A percentile compares a stretch with the other conserved stretches of the same genome.
phyloP scores from a whole-genome alignment of 495 filamentous ascomycete genomes.

The Cercophora newfieldiana region DNA sequence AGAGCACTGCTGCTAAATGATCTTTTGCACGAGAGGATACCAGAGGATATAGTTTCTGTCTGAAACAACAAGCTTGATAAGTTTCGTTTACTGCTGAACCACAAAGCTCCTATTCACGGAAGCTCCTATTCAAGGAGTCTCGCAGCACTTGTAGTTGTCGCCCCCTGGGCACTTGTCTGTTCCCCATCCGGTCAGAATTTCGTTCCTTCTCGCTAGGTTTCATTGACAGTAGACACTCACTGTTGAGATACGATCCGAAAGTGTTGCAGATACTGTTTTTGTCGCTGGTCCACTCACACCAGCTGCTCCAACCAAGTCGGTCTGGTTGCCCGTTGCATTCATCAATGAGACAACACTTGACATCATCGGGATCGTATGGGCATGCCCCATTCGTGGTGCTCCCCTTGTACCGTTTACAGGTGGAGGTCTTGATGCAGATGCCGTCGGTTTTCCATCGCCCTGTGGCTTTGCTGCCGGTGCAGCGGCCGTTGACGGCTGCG shows the following conservation, averaged over 20 bases:
- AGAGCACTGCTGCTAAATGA: too few species aligned
- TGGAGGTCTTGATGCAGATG: slow-evolving; percentile 14
- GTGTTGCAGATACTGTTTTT: background rate
- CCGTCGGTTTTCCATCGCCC: slow-evolving; percentile 8
- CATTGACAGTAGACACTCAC: background rate
- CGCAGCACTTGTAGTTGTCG: slow-evolving; percentile 9
- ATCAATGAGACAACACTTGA: slow-evolving; percentile 18
- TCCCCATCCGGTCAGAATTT: background rate
- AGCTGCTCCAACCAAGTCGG: background rate
- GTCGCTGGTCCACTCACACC: slow-evolving; percentile 5
- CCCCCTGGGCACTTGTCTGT: slow-evolving; percentile 1
- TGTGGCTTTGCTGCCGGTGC: slow-evolving; percentile 16
- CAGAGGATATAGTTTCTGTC: too few species aligned
- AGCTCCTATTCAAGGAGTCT: background rate
- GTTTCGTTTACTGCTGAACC: too few species aligned
- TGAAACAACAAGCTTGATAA: too few species aligned
- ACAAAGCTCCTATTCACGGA: too few species aligned
- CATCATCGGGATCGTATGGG: slow-evolving; percentile 17
- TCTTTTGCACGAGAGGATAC: too few species aligned
- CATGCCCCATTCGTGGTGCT: background rate
- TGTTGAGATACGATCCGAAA: background rate
- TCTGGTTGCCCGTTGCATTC: background rate
- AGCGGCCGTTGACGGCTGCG: slow-evolving; percentile 18
- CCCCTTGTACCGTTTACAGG: slow-evolving; percentile 6
- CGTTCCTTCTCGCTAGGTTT: background rate